Evolutionary conservation across 2,329 filamentous ascomycete genomes (phyloP).

Genomic region (Trichophyton rubrum): DNA sequence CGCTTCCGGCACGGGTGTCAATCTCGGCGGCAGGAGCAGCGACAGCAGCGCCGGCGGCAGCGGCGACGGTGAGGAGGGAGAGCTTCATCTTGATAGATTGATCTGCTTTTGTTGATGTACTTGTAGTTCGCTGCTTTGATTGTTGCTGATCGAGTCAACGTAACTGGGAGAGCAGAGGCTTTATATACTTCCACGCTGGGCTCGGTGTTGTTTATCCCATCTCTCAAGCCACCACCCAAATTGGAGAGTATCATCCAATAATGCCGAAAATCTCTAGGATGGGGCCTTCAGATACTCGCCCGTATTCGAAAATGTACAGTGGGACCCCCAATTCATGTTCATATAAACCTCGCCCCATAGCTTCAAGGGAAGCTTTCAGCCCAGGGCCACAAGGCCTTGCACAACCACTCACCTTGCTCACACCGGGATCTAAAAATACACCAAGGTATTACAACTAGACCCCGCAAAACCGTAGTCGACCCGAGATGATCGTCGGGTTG

Average conservation of each 20-base stretch:
- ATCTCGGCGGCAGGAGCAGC: not conserved
- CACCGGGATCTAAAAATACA: not conserved
- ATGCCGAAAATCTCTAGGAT: not conserved
- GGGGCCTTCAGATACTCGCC: not conserved
- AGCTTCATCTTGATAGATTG: conserved; percentile 2
- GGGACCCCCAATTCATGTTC: not conserved
- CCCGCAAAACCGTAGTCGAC: not conserved
- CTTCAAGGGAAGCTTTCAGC: not conserved
- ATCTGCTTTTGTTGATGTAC: not conserved
- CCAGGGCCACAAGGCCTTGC: not conserved
- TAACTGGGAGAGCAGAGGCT: not conserved
- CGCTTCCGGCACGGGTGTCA: not conserved
- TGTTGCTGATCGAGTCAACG: not conserved
- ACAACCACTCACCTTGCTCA: not conserved
- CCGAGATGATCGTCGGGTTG: conserved; percentile 4
- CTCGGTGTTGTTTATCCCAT: not conserved
- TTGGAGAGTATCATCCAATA: not conserved
- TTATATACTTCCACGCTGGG: not conserved
- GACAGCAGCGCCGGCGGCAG: not conserved
- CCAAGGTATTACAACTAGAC: not conserved
- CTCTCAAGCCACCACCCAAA: not conserved
- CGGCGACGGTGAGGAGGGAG: not conserved
- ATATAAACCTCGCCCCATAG: not conserved
- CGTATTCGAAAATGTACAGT: not conserved
- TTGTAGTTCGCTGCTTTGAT: not conserved